Base-by-base conservation (phyloP, 2,329 filamentous ascomycete genomes). In the Epichloe gansuensis region DNA sequence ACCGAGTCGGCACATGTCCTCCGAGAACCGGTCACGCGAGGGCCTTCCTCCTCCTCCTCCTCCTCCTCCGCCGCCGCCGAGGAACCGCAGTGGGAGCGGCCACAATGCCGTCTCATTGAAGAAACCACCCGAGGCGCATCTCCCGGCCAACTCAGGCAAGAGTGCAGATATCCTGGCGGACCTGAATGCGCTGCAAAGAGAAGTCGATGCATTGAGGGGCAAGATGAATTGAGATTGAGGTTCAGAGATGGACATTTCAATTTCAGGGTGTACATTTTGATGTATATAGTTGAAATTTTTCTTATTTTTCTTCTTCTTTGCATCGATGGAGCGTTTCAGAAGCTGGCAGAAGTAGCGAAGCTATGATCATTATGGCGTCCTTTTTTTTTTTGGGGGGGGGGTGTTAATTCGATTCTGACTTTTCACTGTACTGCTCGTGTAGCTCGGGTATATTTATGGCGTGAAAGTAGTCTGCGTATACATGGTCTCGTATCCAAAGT, bases 101-200 rank as follows among this genome's bases (percentile, higher is more conserved):
- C 68, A 70, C 34, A 35, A 43, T n/a, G 48, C 8, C 72, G 69
- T 50, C 59, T 68, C 27, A 72, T 74, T 38, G 64, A 57, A 55
- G 47, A 58, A 51, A 51, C 39, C 52, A 36, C 51, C 51, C 54
- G 45, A 55, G 51, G 58, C 54, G 43, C 54, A 56, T 45, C 51
- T 53, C 25, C 53, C 57, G 52, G 38, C 56, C 35, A 56, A 61
- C 50, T 9, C 59, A 17, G 63, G 67, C 58, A 62, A 71, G 61
- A 63, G 71, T 52, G 57, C 69, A 42, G 78, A 86, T 61, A 87
- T 90, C 54, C 66, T 91, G 57, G 84, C 84, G 1, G 85, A 90
- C 63, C 67, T 91, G 51, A 77, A 80, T 46, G 81, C 81, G 23
- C 67, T 91, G 56, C 85, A 88, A 66, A 77, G 77, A 61, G 87